Conservation (phyloP, 192 early-diverging fungal genomes). For the Umbelopsis sp. region DNA sequence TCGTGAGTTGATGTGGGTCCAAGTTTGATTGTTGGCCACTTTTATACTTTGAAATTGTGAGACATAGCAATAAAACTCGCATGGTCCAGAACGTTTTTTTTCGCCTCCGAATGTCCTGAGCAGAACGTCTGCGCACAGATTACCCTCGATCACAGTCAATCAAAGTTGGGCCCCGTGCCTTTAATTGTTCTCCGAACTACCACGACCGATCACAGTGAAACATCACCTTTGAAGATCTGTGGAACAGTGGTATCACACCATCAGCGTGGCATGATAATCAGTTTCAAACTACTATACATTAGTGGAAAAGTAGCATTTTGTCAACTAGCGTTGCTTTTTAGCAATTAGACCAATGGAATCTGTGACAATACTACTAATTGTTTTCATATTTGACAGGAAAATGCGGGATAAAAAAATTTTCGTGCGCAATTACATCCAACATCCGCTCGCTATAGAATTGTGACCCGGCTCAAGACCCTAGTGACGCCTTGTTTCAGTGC, state of each 20-base stretch:
- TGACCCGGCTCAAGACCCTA: background rate
- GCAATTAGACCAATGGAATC: no score
- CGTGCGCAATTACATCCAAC: no score
- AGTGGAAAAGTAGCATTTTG: background rate
- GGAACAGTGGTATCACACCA: background rate
- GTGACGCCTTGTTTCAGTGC: background rate
- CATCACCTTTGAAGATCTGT: no score
- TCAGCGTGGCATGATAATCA: background rate
- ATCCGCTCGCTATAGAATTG: no score
- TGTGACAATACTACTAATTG: no score
- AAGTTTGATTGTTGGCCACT: background rate
- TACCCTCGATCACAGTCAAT: slow-evolving; percentile 11
- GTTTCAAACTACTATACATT: background rate
- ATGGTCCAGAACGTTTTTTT: slow-evolving; percentile 13
- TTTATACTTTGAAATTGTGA: background rate
- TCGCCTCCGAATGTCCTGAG: background rate
- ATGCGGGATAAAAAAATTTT: no score
- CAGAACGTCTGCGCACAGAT: background rate
- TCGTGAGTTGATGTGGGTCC: background rate
- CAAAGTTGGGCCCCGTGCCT: background rate
- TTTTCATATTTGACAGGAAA: no score
- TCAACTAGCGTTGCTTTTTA: no score
- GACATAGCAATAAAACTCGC: background rate
- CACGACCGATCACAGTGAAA: no score
- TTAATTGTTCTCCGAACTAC: slow-evolving; percentile 10